These are phyloP conservation scores for Phytophthora quininea DNA, from an alignment of 352 stramenopile genomes.

Conservation along the genomic window DNA sequence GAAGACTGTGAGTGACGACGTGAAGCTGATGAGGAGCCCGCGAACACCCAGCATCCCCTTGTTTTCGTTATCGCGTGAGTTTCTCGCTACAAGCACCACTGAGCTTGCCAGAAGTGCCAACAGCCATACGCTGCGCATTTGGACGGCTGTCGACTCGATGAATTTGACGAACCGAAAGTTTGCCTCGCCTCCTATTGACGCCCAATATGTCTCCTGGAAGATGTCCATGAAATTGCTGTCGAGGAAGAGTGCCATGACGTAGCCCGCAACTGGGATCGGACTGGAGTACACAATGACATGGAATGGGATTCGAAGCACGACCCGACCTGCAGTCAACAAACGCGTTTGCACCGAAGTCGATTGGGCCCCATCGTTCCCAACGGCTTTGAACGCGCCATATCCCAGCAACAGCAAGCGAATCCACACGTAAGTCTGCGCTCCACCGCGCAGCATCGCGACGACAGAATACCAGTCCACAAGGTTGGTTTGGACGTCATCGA, in stretches of 20 bases:
- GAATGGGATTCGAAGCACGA: constrained; percentile 48
- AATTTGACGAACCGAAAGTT: constrained; percentile 40
- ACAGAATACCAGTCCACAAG: constrained; percentile 38
- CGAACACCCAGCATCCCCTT: constrained; percentile 37
- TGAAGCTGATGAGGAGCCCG: constrained; percentile 43
- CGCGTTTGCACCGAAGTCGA: background rate
- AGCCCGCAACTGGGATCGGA: constrained; percentile 43
- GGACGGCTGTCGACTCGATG: constrained; percentile 35
- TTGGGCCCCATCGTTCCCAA: background rate
- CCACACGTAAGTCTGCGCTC: constrained; percentile 56
- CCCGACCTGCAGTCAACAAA: background rate
- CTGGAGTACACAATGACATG: constrained; percentile 63
- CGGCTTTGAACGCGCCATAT: constrained; percentile 25
- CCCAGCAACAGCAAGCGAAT: constrained; percentile 44
- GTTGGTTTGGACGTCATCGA: constrained; percentile 40
- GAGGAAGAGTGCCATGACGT: constrained; percentile 43
- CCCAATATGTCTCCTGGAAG: constrained; percentile 45
- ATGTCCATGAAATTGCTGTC: constrained; percentile 48
- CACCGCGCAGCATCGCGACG: constrained; percentile 32
- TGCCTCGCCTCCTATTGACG: constrained; percentile 22
- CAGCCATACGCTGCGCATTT: constrained; percentile 57
- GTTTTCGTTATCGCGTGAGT: constrained; percentile 1
- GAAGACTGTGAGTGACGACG: constrained; percentile 42
- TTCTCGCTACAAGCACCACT: constrained; percentile 25
- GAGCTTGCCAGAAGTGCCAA: constrained; percentile 42